These are phyloP conservation scores for Leishmania tropica DNA, from an alignment of 208 protist species.

Conservation along the genomic window DNA sequence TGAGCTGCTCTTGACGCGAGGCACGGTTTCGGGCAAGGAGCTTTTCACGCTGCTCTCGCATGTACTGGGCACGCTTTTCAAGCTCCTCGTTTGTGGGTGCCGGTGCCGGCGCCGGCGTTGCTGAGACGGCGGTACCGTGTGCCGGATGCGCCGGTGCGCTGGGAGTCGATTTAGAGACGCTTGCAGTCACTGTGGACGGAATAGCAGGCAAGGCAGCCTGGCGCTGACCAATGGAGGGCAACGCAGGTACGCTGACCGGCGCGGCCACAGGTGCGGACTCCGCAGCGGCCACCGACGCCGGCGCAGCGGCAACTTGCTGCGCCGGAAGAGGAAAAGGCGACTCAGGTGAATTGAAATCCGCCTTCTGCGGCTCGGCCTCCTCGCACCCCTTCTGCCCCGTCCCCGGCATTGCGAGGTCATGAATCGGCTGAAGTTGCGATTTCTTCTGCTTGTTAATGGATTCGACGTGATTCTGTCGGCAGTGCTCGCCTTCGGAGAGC, in stretches of 20 bases:
- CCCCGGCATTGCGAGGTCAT: conserved; percentile 44
- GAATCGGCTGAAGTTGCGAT: conserved; percentile 52
- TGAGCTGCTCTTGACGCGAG: conserved; percentile 69
- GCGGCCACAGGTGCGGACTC: not conserved
- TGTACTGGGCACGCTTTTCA: conserved; percentile 71
- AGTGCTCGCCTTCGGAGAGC: conserved; percentile 17
- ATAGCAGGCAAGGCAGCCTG: conserved; percentile 26
- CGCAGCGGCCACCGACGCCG: conserved; percentile 9
- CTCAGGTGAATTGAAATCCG: conserved; percentile 18
- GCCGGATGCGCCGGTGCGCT: not conserved
- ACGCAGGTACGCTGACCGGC: not conserved
- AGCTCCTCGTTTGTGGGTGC: conserved; percentile 70
- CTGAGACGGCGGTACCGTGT: not conserved
- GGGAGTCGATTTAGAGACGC: not conserved
- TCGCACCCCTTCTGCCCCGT: conserved; percentile 46
- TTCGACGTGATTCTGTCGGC: conserved; percentile 35
- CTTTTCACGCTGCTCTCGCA: conserved; percentile 83
- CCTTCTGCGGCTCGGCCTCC: conserved; percentile 9
- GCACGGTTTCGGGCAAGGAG: conserved; percentile 81
- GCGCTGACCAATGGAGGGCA: conserved; percentile 18
- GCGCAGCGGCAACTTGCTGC: conserved; percentile 5
- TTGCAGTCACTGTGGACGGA: not conserved
- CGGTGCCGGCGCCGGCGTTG: not conserved
- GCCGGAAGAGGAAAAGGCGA: conserved; percentile 1
- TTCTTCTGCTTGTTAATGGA: conserved; percentile 56